Evolutionary conservation across 2,329 filamentous ascomycete species (phyloP).

Genomic region (Cladosporium sp.): DNA sequence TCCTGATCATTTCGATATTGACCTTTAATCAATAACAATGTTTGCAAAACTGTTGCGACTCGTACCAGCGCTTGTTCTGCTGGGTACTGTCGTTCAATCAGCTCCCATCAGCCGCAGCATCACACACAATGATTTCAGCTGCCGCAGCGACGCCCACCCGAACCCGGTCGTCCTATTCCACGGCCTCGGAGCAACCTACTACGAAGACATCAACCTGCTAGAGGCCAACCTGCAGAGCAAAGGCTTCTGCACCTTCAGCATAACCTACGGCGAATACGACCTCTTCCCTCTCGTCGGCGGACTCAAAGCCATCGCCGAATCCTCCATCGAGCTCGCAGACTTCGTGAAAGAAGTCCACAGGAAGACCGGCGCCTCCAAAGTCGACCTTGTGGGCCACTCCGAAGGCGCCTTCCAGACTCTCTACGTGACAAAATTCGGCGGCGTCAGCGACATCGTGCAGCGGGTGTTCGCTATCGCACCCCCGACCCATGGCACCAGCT

Average conservation of each 20-base stretch:
- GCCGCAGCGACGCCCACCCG: slow-evolving; percentile 16
- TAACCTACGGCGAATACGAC: slow-evolving; percentile 20
- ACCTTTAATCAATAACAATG: no score
- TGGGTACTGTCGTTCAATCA: no score
- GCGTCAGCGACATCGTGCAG: slow-evolving; percentile 14
- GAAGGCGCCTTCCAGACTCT: slow-evolving; percentile 22
- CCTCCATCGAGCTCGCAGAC: slow-evolving; percentile 16
- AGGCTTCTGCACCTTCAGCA: slow-evolving; percentile 21
- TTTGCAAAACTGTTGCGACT: no score
- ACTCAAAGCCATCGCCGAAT: slow-evolving; percentile 17
- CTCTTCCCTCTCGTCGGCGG: slow-evolving; percentile 19
- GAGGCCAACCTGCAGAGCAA: slow-evolving; percentile 17
- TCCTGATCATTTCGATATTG: no score
- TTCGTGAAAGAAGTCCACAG: slow-evolving; percentile 17
- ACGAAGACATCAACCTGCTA: slow-evolving; percentile 21
- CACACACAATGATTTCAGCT: slow-evolving; percentile 20
- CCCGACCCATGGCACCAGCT: slow-evolving; percentile 20
- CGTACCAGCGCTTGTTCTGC: no score
- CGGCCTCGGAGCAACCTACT: slow-evolving; percentile 22
- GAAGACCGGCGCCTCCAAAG: slow-evolving; percentile 15
- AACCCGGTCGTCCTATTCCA: slow-evolving; percentile 22
- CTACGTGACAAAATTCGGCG: slow-evolving; percentile 19
- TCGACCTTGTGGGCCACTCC: slow-evolving; percentile 22
- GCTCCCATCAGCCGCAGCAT: no score
- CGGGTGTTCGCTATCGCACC: slow-evolving; percentile 21